A percentile compares a stretch with the other conserved stretches of the same genome.
These are phyloP conservation scores for Solanum dulcamara DNA, from an alignment of 257 asterid genomes.

Conservation along the genomic window DNA sequence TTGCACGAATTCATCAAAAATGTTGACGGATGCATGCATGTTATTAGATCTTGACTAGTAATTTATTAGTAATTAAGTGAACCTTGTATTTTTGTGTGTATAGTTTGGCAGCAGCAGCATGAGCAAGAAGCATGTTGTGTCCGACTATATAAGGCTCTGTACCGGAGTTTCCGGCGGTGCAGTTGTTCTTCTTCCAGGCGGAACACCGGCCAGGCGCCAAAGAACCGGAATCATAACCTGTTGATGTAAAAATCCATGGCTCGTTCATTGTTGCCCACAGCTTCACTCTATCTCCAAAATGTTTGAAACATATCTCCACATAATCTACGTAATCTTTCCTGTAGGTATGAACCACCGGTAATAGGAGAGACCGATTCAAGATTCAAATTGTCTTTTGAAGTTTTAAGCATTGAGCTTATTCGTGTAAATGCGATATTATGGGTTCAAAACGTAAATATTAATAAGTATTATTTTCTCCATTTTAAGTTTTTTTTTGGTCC, in stretches of 20 bases:
- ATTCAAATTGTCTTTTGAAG: too few species aligned
- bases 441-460: too few species aligned
- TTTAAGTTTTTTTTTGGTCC: too few species aligned
- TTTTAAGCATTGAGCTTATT: too few species aligned
- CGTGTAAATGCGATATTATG: too few species aligned
- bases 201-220: constrained; percentile 51
- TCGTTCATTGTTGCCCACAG: constrained; percentile 50
- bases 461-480: too few species aligned
- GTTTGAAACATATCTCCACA: constrained; percentile 39
- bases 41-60: too few species aligned
- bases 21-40: too few species aligned
- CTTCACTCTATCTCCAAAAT: constrained; percentile 54
- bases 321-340: constrained; percentile 45
- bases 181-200: constrained; percentile 13
- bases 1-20: too few species aligned
- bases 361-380: not conserved
- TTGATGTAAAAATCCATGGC: constrained; percentile 8
- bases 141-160: constrained; percentile 54
- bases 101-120: constrained; percentile 30
- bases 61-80: too few species aligned
- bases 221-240: constrained; percentile 36
- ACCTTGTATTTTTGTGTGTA: constrained; percentile 33
- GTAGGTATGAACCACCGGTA: not conserved
- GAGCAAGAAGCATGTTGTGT: constrained; percentile 42
- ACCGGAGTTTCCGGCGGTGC: constrained; percentile 35